A percentile compares a stretch with the other conserved stretches of the same genome.
Conservation (phyloP, 2,329 filamentous ascomycete genomes). For the Paecilomyces variotii region DNA sequence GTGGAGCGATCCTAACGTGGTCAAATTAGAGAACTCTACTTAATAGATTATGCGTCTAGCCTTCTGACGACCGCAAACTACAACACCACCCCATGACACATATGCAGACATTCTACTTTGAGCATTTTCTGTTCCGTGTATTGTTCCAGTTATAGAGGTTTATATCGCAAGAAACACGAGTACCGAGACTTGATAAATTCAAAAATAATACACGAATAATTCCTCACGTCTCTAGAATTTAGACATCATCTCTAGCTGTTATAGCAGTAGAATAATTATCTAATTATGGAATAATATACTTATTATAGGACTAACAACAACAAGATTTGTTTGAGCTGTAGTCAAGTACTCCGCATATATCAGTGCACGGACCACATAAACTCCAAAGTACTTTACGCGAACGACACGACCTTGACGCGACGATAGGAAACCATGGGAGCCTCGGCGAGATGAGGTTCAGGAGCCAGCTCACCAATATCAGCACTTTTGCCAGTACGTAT, state of each 20-base stretch:
- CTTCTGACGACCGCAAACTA: background rate
- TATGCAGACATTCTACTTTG: background rate
- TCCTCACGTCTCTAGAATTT: no score
- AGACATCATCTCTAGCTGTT: no score
- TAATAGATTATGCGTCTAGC: background rate
- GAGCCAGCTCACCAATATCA: constrained; percentile 44
- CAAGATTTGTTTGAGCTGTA: no score
- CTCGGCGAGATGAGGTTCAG: constrained; percentile 43
- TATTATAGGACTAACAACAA: no score
- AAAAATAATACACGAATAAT: no score
- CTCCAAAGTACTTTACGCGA: constrained; percentile 3
- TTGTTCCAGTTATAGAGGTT: background rate
- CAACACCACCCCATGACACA: background rate
- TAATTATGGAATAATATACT: no score
- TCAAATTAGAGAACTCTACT: background rate
- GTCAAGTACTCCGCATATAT: background rate
- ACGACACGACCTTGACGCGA: background rate
- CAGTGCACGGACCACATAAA: constrained; percentile 2
- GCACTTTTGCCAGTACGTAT: constrained; percentile 45
- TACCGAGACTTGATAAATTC: no score
- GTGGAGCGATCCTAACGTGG: constrained; percentile 3
- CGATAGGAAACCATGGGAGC: background rate
- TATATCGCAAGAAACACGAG: no score
- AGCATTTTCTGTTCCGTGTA: background rate
- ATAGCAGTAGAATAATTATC: no score